A percentile compares a stretch with the other conserved stretches of the same genome.
Conservation (phyloP, 1,284 basidiomycete species). For the Trichosporon sp. region DNA sequence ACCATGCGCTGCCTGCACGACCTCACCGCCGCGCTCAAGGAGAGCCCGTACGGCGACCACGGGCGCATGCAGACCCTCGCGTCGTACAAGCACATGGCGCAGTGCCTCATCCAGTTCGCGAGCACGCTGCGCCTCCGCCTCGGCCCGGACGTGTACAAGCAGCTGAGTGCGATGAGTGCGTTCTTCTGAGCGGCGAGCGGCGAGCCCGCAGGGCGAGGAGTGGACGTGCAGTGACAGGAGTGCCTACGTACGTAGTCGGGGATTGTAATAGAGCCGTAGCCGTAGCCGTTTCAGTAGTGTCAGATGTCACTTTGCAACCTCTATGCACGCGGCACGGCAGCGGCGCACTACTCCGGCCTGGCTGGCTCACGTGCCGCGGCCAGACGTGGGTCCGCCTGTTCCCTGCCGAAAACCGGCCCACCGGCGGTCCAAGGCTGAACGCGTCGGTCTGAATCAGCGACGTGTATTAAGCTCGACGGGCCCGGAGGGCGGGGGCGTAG, state of each 20-base stretch:
- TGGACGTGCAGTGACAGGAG: background rate
- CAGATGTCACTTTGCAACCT: background rate
- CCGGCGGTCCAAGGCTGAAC: background rate
- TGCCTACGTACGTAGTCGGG: background rate
- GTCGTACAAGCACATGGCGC: constrained; percentile 45
- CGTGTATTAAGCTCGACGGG: background rate
- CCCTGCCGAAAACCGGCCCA: too few species aligned
- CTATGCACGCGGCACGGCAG: too few species aligned
- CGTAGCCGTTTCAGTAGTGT: background rate
- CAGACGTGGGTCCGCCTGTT: background rate
- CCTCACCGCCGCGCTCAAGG: constrained; percentile 70
- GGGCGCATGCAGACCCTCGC: constrained; percentile 37
- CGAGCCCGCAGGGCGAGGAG: background rate
- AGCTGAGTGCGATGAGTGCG: constrained; percentile 56
- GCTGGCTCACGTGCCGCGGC: background rate
- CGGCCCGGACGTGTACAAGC: constrained; percentile 85
- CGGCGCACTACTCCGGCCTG: too few species aligned
- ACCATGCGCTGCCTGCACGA: constrained; percentile 90
- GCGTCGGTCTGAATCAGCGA: background rate
- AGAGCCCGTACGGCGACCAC: constrained; percentile 61
- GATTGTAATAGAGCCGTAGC: background rate
- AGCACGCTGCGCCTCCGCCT: constrained; percentile 81
- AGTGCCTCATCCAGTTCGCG: constrained; percentile 73
- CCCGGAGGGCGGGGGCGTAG: background rate
- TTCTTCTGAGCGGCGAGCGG: constrained; percentile 17